A percentile compares a stretch with the other conserved stretches of the same genome.
These are phyloP conservation scores for Pseudogymnoascus sp. DNA, from an alignment of 2,329 filamentous ascomycete species.

Conservation along the genomic window DNA sequence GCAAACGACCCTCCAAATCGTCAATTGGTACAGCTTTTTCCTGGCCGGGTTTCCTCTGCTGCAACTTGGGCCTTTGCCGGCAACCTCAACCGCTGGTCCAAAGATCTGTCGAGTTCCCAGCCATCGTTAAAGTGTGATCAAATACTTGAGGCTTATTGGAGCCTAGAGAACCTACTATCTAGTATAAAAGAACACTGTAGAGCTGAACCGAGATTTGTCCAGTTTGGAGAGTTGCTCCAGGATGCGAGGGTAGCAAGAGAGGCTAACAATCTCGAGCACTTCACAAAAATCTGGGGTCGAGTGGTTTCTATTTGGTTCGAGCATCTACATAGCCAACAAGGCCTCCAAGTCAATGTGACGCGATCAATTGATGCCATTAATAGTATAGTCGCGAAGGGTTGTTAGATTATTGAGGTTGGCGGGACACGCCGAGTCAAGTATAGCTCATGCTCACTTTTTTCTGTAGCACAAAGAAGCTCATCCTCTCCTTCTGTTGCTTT, in stretches of 20 bases:
- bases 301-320: constrained; percentile 15
- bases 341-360: constrained; percentile 12
- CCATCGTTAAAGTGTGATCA: constrained; percentile 4
- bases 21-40: constrained; percentile 10
- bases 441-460: neutral
- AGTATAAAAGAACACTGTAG: constrained; percentile 13
- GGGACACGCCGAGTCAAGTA: neutral
- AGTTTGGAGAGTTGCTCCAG: constrained; percentile 12
- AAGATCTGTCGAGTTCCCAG: constrained; percentile 13
- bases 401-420: neutral
- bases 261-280: constrained; percentile 10
- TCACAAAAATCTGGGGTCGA: constrained; percentile 11
- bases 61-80: constrained; percentile 6
- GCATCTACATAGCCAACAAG: constrained; percentile 10
- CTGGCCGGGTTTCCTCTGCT: constrained; percentile 2
- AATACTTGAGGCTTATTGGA: constrained; percentile 18
- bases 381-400: constrained; percentile 7
- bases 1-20: neutral
- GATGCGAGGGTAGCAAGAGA: constrained; percentile 14
- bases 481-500: too few relatives aligned
- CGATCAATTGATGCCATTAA: constrained; percentile 15
- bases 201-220: neutral
- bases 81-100: constrained; percentile 10
- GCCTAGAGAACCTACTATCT: constrained; percentile 15
- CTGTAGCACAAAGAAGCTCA: neutral